Base-by-base conservation (phyloP, 2,329 filamentous ascomycete genomes). In the Biscogniauxia marginata region DNA sequence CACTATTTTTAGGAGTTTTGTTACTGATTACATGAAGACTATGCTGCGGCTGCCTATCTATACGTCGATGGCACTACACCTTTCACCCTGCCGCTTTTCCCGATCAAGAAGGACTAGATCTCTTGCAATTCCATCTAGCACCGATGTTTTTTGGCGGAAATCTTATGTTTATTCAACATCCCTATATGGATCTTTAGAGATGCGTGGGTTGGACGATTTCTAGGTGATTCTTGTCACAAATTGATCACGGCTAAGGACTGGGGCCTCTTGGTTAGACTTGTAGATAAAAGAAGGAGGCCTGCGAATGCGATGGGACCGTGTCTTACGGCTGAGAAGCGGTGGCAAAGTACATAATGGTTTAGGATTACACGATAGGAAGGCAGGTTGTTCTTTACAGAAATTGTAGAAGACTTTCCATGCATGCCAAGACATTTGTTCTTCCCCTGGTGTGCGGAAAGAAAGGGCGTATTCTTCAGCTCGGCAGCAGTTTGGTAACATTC, bases 81-180 rank as follows among this genome's bases (percentile, higher is more conserved):
- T 4, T 64, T 64, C 60, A 63, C 60, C 2, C 62, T 64, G n/a
- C 62, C 62, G 53, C 62, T 64, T 7, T 64, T 64, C 60, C 62
- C 62, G 43, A 63, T 64, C 56, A 55, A 57, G 53, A 62, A 60
- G 57, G 61, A 63, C 53, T 50, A 60, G 46, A 60, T 63, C 21
- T 49, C 30, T 30, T 9, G 30, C 13, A 39, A 39, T 4, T 16
- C n/a, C 30, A 39, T n/a, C 13, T 11, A n/a, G 30, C 20, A 48
- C 44, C 39, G 46, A 49, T 21, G 46, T 3, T 50, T 23, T 18
- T 18, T 24, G 43, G 50, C 30, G 50, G 22, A 45, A 16, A 54
- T 47, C 18, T 56, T 25, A n/a, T 43, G 34, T 24, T 43, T 34
- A 45, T 52, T 46, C 30, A 39, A 39, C 30, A 39, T 39, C 30